These are phyloP conservation scores for Stromatinia cepivora DNA, from an alignment of 2,329 filamentous ascomycete species.

Conservation along the genomic window DNA sequence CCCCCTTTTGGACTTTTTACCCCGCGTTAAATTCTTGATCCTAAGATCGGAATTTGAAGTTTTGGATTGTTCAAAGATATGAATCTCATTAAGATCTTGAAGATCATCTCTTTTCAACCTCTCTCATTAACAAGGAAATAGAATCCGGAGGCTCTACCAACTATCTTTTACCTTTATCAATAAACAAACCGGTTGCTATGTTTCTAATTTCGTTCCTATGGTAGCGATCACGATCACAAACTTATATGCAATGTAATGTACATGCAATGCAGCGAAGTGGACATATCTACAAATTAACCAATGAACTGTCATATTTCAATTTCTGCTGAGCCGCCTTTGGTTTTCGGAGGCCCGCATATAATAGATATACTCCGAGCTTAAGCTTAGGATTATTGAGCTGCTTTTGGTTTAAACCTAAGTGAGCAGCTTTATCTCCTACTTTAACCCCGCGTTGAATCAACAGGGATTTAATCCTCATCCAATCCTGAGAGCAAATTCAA, in stretches of 20 bases:
- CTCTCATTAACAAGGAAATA: neutral
- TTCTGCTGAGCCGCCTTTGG: neutral
- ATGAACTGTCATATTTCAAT: neutral
- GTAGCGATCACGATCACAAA: neutral
- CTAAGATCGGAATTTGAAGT: neutral
- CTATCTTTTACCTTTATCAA: neutral
- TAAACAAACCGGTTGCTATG: conserved; percentile 14
- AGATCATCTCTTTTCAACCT: neutral
- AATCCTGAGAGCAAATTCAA: neutral
- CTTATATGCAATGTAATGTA: neutral
- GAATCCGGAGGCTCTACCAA: neutral
- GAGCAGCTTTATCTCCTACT: neutral
- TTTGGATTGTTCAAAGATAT: neutral
- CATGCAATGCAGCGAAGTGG: neutral
- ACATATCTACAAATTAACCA: neutral
- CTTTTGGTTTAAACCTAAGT: neutral
- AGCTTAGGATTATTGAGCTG: neutral
- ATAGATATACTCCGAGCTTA: neutral
- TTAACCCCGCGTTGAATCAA: conserved; percentile 1
- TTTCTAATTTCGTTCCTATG: conserved; percentile 1
- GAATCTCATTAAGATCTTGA: neutral
- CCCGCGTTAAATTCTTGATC: conserved; percentile 1
- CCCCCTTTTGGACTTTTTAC: neutral
- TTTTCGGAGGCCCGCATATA: conserved; percentile 12
- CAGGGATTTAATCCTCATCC: neutral